Percentiles rank a stretch among this genome's conserved stretches.
phyloP scores from a whole-genome alignment of 345 rosid species.

The Linum lewisii region DNA sequence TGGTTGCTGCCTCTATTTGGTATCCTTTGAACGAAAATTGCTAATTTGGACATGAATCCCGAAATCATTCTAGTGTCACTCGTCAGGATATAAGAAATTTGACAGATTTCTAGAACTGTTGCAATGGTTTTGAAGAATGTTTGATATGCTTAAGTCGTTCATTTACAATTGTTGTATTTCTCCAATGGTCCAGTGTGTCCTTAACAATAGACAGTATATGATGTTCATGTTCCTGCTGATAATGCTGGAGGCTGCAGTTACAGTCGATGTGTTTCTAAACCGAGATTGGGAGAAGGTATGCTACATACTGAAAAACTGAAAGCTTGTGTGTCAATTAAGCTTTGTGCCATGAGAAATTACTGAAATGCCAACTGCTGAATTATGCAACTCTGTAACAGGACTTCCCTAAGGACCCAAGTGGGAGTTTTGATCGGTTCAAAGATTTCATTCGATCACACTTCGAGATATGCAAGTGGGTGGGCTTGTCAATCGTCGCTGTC shows the following conservation, averaged over 20 bases:
- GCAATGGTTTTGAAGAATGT: neutral
- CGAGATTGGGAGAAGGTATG: conserved; percentile 75
- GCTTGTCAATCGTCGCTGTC: conserved; percentile 55
- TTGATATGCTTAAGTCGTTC: too few relatives aligned
- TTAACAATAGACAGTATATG: conserved; percentile 60
- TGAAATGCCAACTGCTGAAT: neutral
- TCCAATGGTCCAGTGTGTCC: conserved; percentile 10
- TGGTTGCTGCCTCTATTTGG: conserved; percentile 80
- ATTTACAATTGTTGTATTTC: neutral
- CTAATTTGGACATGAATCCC: neutral
- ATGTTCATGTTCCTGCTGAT: conserved; percentile 50
- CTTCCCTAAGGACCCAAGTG: conserved; percentile 81
- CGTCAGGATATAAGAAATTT: too few relatives aligned
- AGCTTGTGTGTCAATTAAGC: neutral
- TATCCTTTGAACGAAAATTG: conserved; percentile 28
- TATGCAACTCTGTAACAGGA: conserved; percentile 36
- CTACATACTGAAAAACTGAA: neutral
- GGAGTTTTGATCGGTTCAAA: conserved; percentile 53
- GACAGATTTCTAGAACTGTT: neutral
- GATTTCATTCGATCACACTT: conserved; percentile 59
- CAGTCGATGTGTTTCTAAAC: conserved; percentile 64
- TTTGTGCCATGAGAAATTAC: neutral
- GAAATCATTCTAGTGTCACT: too few relatives aligned
- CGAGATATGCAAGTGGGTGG: conserved; percentile 75
- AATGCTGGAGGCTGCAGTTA: conserved; percentile 70